phyloP scores from a whole-genome alignment of 768 basidiomycete genomes.

The Lenzites betulinus region DNA sequence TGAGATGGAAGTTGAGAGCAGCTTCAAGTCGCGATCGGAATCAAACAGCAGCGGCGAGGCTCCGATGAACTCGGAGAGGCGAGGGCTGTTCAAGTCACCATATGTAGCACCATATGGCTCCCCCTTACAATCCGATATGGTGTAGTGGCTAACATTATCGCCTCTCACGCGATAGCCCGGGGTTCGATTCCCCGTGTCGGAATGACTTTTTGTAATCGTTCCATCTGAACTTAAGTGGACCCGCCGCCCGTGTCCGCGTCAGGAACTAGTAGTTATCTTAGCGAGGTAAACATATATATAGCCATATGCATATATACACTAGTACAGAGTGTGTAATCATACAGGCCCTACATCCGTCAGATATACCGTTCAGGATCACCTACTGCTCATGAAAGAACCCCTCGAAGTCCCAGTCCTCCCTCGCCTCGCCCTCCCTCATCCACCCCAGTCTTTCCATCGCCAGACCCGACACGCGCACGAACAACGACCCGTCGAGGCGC shows the following conservation, averaged over 20 bases:
- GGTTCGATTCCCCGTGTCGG: constrained; percentile 22
- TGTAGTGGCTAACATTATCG: constrained; percentile 22
- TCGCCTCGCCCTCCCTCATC: constrained; percentile 40
- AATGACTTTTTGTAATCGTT: constrained; percentile 5
- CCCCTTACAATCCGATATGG: constrained; percentile 7
- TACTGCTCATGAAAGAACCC: constrained; percentile 29
- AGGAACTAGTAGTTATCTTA: too few species aligned
- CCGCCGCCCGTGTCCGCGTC: neutral
- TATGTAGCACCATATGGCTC: too few species aligned
- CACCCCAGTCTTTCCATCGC: constrained; percentile 39
- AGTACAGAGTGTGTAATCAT: too few species aligned
- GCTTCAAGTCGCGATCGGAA: too few species aligned
- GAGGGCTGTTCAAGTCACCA: too few species aligned
- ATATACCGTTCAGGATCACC: too few species aligned
- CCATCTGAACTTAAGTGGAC: neutral
- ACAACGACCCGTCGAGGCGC: constrained; percentile 59
- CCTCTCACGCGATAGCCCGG: constrained; percentile 22
- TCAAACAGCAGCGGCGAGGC: too few species aligned
- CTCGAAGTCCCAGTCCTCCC: constrained; percentile 29
- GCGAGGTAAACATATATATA: too few species aligned
- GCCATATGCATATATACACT: too few species aligned
- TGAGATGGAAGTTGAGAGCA: too few species aligned
- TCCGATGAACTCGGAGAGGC: too few species aligned
- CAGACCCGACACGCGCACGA: constrained; percentile 53
- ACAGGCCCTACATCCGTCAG: too few species aligned